Conservation (phyloP, 2,329 filamentous ascomycete species). For the Helicocarpus griseus region DNA sequence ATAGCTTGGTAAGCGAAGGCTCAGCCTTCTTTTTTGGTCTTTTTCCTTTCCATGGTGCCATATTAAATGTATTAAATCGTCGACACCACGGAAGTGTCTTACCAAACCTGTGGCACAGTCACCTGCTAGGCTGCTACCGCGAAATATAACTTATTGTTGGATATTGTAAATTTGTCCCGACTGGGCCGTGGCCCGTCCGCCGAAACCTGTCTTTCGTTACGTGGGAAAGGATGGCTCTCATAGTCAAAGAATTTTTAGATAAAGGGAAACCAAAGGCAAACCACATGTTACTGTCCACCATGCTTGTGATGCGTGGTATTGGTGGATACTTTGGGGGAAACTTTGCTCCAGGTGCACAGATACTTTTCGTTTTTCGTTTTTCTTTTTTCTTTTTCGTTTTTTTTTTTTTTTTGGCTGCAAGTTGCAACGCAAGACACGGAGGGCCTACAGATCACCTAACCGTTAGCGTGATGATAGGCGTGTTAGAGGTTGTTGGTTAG, state of each 20-base stretch:
- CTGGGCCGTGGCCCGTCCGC: not conserved
- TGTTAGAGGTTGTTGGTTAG: not conserved
- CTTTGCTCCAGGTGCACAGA: slow-evolving; percentile 1
- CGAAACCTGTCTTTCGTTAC: not conserved
- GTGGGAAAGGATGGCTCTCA: not conserved
- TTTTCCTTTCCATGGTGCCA: not conserved
- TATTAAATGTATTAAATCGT: not conserved
- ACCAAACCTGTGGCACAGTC: not conserved
- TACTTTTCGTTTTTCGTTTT: not conserved
- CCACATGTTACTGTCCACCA: not conserved
- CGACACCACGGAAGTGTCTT: not conserved
- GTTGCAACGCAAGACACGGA: not conserved
- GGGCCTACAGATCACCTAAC: not conserved
- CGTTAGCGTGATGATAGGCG: not conserved
- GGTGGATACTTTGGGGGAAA: not conserved
- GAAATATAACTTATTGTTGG: not conserved
- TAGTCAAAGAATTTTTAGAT: not conserved
- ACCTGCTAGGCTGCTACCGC: not conserved
- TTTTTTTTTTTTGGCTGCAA: no score
- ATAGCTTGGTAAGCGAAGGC: not conserved
- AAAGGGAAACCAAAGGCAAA: not conserved
- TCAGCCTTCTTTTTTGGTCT: not conserved
- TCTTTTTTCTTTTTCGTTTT: no score
- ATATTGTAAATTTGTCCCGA: not conserved
- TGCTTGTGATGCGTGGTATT: not conserved